Evolutionary conservation across 306 rosid genomes (phyloP).

Genomic region (Pterocarpus santalinus): DNA sequence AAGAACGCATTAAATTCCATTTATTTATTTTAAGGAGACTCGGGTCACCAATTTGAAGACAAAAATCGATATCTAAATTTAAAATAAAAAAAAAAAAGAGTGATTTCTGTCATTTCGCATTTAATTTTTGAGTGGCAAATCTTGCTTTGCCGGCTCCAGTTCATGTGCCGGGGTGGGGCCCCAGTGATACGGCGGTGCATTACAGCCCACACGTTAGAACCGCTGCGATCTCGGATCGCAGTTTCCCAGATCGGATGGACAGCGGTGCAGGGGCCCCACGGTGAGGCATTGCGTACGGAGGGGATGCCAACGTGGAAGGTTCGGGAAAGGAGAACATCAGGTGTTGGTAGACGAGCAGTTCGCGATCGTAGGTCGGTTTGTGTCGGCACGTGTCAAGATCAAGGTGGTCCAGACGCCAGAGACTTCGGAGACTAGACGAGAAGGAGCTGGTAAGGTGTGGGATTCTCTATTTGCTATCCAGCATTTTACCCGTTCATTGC

Average conservation of each 20-base stretch:
- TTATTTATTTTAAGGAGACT: neutral
- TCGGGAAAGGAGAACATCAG: constrained; percentile 34
- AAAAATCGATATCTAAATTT: no score
- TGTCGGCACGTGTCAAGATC: constrained; percentile 53
- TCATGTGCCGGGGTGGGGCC: constrained; percentile 51
- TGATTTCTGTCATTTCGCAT: constrained; percentile 26
- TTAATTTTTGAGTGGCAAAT: constrained; percentile 36
- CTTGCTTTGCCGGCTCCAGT: constrained; percentile 50
- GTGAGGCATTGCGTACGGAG: neutral
- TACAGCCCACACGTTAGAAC: constrained; percentile 39
- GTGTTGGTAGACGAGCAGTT: neutral
- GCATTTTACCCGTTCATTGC: neutral
- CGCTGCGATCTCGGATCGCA: neutral
- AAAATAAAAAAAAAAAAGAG: neutral
- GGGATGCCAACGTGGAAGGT: constrained; percentile 28
- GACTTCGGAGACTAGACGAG: constrained; percentile 49
- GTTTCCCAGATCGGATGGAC: constrained; percentile 21
- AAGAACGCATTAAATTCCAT: neutral
- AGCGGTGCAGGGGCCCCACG: constrained; percentile 24
- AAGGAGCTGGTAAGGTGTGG: constrained; percentile 30
- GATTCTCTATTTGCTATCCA: neutral
- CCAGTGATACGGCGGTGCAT: constrained; percentile 50
- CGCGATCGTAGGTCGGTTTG: constrained; percentile 5
- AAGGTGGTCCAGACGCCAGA: constrained; percentile 50
- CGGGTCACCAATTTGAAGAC: no score